A percentile compares a stretch with the other conserved stretches of the same genome.
Evolutionary conservation across 306 rosid genomes (phyloP).

Genomic region (Vigna hirtella): DNA sequence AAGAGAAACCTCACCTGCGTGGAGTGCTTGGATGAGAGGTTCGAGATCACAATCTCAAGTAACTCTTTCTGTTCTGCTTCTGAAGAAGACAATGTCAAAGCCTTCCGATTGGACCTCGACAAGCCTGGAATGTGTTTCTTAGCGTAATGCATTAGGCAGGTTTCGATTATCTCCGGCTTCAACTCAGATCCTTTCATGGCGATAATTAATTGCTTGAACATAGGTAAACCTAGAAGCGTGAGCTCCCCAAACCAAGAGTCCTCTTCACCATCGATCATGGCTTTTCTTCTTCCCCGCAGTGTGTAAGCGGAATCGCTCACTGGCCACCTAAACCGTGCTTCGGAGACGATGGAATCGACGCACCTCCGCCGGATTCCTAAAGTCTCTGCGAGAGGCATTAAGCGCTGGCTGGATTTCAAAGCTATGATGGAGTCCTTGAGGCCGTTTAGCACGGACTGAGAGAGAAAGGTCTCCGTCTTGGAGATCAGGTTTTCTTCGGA

Average conservation of each 20-base stretch:
- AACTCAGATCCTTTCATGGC: slow-evolving; percentile 4
- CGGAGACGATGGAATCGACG: background rate
- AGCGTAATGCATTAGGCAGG: background rate
- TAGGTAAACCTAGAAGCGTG: background rate
- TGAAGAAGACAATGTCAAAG: background rate
- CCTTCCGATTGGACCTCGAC: slow-evolving; percentile 12
- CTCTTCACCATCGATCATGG: background rate
- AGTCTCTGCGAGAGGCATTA: background rate
- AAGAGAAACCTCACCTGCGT: background rate
- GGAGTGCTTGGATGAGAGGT: background rate
- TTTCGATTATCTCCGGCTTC: background rate
- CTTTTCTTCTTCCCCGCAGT: background rate
- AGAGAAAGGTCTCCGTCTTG: background rate
- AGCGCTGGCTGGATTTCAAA: slow-evolving; percentile 6
- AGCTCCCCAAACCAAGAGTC: background rate
- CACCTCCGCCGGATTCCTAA: background rate
- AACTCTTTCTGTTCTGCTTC: slow-evolving; percentile 13
- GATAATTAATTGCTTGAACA: slow-evolving; percentile 13
- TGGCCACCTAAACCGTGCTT: background rate
- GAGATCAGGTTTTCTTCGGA: slow-evolving; percentile 3
- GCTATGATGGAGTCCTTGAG: slow-evolving; percentile 1
- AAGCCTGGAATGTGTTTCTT: slow-evolving; percentile 20
- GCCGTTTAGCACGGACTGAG: slow-evolving; percentile 9
- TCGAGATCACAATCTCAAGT: slow-evolving; percentile 5
- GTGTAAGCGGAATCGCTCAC: slow-evolving; percentile 1